Evolutionary conservation across 108 stramenopile species (phyloP), one percentile per base, ranked within the genome.

Genomic region (Conticribra weissflogii): DNA sequence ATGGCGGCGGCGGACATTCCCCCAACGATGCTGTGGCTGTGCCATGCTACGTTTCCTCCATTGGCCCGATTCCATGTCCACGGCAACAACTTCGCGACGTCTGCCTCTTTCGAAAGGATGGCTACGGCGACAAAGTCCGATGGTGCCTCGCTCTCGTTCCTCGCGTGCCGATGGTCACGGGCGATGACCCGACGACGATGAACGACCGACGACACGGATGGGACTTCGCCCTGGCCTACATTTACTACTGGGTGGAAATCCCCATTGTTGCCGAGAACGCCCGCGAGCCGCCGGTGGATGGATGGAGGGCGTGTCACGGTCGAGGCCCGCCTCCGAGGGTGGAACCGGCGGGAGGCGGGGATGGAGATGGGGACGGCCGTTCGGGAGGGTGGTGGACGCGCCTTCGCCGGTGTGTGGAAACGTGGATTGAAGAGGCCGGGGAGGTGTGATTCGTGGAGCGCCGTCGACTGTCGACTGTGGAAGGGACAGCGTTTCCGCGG

Each of bases 221-320:
- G 2, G 30, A 50, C 44, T 71, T 71, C 44, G 50, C 45, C 5
- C 48, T 59, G 0, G 59, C 59, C 32, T 71, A 60, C 59, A 54
- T 71, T 34, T 71, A 71, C 70, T 71, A 71, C 33, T 71, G 70
- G 70, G 59, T 61, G 29, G 70, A 71, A 17, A 32, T 71, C 7
- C 33, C 49, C 9, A 49, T 47, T 47, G 3, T 30, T 3, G 18
- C 15, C 33, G 44, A 9, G 19, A 5, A 23, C 19, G 2, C 19
- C 12, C 3, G 5, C 27, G 17, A 30, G 22, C 24, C 45, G 41
- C 45, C 41, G 2, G 8, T 2, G 4, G 41, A 63, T 47, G 5
- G 45, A 46, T 65, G 64, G 64, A 46, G 64, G 18, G 64, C 29
- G 17, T 65, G 64, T 53, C 64, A 65, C 24, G 64, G 64, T 16